Percentiles rank a stretch among this genome's conserved stretches.
Evolutionary conservation across 345 rosid genomes (phyloP).

Genomic region (Salix arbutifolia): DNA sequence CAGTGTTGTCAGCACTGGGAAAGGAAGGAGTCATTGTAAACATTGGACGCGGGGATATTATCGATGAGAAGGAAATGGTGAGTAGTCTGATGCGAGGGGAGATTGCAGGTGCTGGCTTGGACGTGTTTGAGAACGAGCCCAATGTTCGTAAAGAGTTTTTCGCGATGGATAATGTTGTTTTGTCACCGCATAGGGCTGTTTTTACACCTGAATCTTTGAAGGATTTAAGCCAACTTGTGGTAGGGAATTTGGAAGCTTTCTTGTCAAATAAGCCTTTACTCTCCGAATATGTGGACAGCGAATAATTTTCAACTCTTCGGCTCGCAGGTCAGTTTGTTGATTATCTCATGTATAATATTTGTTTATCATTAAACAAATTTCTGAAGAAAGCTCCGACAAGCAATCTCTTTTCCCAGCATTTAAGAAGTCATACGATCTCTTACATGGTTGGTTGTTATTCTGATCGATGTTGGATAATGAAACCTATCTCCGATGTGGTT

Average conservation of each 20-base stretch:
- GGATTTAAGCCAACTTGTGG: slow-evolving; percentile 6
- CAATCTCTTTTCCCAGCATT: no score
- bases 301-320: no score
- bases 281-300: not conserved
- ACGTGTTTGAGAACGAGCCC: slow-evolving; percentile 25
- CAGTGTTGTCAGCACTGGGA: slow-evolving; percentile 19
- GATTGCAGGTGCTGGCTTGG: slow-evolving; percentile 29
- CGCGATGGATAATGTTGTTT: slow-evolving; percentile 13
- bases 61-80: slow-evolving; percentile 24
- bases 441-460: no score
- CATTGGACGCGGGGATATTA: slow-evolving; percentile 14
- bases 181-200: slow-evolving; percentile 15
- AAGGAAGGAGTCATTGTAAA: slow-evolving; percentile 20
- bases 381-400: no score
- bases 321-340: not conserved
- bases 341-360: no score
- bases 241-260: slow-evolving; percentile 20
- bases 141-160: slow-evolving; percentile 11
- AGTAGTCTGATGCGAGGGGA: slow-evolving; percentile 20
- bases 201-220: not conserved
- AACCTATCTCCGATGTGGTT: no score
- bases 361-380: no score
- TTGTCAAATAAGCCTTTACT: slow-evolving; percentile 13
- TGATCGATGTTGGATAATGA: no score
- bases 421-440: no score